phyloP scores from a whole-genome alignment of 306 rosid genomes.

The Lotus japonicus region DNA sequence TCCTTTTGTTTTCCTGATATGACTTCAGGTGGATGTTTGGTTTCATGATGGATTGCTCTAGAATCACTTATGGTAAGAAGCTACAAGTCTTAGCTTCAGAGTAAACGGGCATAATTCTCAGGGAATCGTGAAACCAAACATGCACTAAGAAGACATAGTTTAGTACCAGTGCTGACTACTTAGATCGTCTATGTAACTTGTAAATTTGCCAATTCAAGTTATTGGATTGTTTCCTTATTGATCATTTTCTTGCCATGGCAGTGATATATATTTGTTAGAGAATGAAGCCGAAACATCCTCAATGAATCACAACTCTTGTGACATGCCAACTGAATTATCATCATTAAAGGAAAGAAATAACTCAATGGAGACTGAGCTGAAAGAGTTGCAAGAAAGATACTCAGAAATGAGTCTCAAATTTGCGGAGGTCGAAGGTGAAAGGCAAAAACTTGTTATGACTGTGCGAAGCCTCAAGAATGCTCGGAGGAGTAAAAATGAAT shows the following conservation, averaged over 20 bases:
- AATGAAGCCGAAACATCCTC: conserved; percentile 15
- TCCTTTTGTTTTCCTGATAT: not conserved
- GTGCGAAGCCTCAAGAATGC: conserved; percentile 69
- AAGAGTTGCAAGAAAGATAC: conserved; percentile 93
- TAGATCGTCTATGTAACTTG: not conserved
- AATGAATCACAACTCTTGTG: conserved; percentile 13
- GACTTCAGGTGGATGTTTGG: not conserved
- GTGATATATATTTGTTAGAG: conserved; percentile 24
- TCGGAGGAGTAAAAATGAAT: conserved; percentile 47
- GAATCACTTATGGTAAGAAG: no score
- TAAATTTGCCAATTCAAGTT: conserved; percentile 4
- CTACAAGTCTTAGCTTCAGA: no score
- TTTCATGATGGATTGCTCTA: no score
- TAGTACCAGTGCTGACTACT: not conserved
- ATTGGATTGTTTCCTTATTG: not conserved
- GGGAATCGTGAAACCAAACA: no score
- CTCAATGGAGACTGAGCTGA: conserved; percentile 68
- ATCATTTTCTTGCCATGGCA: conserved; percentile 24
- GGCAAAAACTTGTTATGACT: conserved; percentile 92
- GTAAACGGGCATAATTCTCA: no score
- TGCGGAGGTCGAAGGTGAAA: conserved; percentile 98
- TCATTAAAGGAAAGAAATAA: conserved; percentile 50
- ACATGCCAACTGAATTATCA: conserved; percentile 40
- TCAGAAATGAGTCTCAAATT: conserved; percentile 97
- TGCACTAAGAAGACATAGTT: not conserved